Evolutionary conservation across 2,329 filamentous ascomycete genomes (phyloP).

Genomic region (Emergomyces pasteurianus): DNA sequence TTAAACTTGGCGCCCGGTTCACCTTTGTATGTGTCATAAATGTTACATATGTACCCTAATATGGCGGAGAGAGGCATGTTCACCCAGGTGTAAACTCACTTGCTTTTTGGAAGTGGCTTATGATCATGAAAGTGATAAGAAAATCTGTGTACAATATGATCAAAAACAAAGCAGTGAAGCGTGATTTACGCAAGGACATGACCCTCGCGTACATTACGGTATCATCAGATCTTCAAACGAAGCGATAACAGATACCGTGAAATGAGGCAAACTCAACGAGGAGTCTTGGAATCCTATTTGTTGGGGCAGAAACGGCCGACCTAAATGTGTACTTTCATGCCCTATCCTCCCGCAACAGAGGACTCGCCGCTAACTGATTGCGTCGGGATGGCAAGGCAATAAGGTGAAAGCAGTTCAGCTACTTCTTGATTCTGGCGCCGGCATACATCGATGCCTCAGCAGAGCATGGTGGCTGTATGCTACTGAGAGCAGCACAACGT

Average conservation of each 20-base stretch:
- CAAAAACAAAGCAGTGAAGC: not conserved
- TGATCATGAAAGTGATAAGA: conserved; percentile 5
- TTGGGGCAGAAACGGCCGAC: conserved; percentile 23
- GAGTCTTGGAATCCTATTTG: conserved; percentile 13
- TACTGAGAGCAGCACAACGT: not conserved
- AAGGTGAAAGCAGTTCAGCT: not conserved
- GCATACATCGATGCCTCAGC: not conserved
- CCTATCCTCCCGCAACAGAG: not conserved
- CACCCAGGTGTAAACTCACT: conserved; percentile 7
- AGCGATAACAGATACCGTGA: conserved; percentile 13
- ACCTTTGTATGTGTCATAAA: conserved; percentile 2
- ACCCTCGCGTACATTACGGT: conserved; percentile 14
- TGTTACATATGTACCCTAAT: conserved; percentile 3
- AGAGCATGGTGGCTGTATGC: not conserved
- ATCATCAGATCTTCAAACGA: conserved; percentile 16
- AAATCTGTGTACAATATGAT: not conserved
- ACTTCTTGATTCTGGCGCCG: not conserved
- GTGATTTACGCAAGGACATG: not conserved
- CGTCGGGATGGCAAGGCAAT: not conserved
- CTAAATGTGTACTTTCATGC: conserved; percentile 21
- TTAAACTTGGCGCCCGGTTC: conserved; percentile 7
- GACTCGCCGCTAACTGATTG: not conserved
- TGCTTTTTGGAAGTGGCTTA: conserved; percentile 13
- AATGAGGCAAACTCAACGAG: conserved; percentile 5
- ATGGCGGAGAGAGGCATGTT: not conserved